Evolutionary conservation across 305 asterid genomes (phyloP).

Genomic region (Solanum hybrid): DNA sequence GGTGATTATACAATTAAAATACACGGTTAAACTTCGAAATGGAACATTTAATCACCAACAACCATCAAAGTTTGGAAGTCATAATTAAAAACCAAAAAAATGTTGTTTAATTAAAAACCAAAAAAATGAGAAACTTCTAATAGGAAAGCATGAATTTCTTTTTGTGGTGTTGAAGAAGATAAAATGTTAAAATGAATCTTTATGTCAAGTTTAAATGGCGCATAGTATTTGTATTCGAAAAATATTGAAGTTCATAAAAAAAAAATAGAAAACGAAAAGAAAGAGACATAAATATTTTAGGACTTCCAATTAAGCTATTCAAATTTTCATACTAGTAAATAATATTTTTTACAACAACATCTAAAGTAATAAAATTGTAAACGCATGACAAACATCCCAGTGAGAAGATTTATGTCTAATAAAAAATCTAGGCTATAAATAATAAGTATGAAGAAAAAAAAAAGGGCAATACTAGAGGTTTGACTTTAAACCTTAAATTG

Average conservation of each 20-base stretch:
- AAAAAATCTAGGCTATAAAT: no score
- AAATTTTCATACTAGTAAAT: no score
- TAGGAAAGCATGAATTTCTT: neutral
- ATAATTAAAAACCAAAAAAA: neutral
- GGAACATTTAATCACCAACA: no score
- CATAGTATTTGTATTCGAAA: neutral
- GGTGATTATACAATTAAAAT: no score
- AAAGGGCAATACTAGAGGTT: neutral
- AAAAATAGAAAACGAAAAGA: neutral
- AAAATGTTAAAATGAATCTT: neutral
- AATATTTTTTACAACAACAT: no score
- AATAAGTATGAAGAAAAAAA: no score
- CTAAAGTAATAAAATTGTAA: no score
- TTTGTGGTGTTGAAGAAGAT: neutral
- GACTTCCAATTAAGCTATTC: neutral
- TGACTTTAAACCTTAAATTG: neutral
- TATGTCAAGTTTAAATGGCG: neutral
- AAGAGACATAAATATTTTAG: no score
- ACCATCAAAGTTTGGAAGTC: no score
- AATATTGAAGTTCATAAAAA: neutral
- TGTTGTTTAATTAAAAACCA: neutral
- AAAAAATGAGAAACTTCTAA: neutral
- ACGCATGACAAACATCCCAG: neutral
- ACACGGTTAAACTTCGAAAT: no score
- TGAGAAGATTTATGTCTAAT: neutral